phyloP scores from a whole-genome alignment of 371 early-diverging fungal genomes.

The Mortierella sp. region DNA sequence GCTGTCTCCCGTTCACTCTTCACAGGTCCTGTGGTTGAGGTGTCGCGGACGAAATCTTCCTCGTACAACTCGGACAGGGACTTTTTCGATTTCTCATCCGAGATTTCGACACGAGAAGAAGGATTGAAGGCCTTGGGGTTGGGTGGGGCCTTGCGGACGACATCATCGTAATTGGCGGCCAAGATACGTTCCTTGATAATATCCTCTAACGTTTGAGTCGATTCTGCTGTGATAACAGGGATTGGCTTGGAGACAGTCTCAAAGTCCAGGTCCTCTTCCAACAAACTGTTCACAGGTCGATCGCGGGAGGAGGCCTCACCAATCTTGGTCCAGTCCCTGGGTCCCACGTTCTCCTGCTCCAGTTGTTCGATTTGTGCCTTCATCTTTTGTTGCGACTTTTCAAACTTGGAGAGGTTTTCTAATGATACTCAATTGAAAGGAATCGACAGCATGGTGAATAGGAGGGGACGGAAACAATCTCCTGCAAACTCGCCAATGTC shows the following conservation, averaged over 20 bases:
- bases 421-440: constrained; percentile 12
- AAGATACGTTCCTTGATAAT: constrained; percentile 92
- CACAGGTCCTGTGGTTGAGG: constrained; percentile 59
- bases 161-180: constrained; percentile 90
- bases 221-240: constrained; percentile 94
- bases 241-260: constrained; percentile 82
- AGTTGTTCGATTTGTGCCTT: constrained; percentile 78
- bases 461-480: constrained; percentile 25
- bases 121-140: constrained; percentile 80
- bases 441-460: constrained; percentile 22
- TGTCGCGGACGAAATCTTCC: constrained; percentile 82
- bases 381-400: constrained; percentile 77
- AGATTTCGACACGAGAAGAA: constrained; percentile 80
- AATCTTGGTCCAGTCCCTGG: constrained; percentile 87
- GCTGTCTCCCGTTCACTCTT: constrained; percentile 80
- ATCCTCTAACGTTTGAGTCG: constrained; percentile 89
- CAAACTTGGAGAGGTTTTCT: constrained; percentile 73
- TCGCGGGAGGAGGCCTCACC: constrained; percentile 82
- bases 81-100: constrained; percentile 84
- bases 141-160: constrained; percentile 84
- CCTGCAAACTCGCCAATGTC: too few relatives aligned
- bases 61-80: constrained; percentile 94
- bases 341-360: constrained; percentile 87
- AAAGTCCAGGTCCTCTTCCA: constrained; percentile 94
- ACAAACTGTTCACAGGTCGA: constrained; percentile 93